These are phyloP conservation scores for Fistulinella cinereoalba DNA, from an alignment of 1,284 basidiomycete species.

Conservation along the genomic window DNA sequence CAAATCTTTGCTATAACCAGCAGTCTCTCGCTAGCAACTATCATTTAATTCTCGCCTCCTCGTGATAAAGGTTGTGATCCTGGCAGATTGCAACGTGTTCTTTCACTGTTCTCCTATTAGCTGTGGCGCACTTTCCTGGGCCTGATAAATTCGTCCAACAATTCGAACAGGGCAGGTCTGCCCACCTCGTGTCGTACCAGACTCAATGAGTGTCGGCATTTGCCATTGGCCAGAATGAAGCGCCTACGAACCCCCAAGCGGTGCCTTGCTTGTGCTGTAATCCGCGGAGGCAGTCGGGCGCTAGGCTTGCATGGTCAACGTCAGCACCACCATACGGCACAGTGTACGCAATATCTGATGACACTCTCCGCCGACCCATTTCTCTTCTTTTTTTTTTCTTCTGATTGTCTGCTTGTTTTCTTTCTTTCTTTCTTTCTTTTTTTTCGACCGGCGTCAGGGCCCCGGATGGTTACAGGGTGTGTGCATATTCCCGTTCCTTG, in stretches of 20 bases:
- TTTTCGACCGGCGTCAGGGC: no score
- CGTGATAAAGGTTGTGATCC: background rate
- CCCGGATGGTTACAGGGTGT: background rate
- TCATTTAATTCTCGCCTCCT: background rate
- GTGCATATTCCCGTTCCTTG: background rate
- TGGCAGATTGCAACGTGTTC: background rate
- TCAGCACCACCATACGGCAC: background rate
- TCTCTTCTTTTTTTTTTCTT: no score
- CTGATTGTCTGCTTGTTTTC: no score
- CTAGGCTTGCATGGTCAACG: background rate
- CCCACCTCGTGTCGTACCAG: background rate
- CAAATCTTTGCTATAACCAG: background rate
- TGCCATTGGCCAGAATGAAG: background rate
- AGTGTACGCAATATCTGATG: no score
- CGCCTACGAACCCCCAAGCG: background rate
- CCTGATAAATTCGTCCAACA: background rate
- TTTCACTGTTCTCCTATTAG: background rate
- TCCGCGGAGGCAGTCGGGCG: no score
- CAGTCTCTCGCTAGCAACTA: background rate
- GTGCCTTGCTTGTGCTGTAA: no score
- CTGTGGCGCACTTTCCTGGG: background rate
- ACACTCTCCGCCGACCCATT: background rate
- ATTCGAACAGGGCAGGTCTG: background rate
- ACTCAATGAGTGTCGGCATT: background rate
- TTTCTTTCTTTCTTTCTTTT: no score